A percentile compares a stretch with the other conserved stretches of the same genome.
phyloP scores from a whole-genome alignment of 495 filamentous ascomycete species.

The Talaromyces adpressus region DNA sequence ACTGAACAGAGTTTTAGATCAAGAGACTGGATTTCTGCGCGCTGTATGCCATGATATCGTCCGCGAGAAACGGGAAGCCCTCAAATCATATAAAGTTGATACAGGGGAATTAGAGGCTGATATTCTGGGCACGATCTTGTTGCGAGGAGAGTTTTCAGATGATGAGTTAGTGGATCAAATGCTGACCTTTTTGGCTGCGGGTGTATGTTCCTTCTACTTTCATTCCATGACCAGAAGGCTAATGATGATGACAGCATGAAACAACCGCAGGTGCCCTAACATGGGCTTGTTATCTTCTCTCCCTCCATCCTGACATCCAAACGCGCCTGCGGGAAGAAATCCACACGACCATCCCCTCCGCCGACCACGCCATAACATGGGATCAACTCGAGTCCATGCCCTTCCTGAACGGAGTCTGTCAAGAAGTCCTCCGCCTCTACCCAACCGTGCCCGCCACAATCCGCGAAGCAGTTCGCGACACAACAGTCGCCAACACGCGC shows the following conservation, averaged over 20 bases:
- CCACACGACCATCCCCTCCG: conserved; percentile 30
- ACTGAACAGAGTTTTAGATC: conserved; percentile 54
- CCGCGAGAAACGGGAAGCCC: conserved; percentile 46
- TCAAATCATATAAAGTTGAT: conserved; percentile 49
- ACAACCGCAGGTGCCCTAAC: conserved; percentile 48
- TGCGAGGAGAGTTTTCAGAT: conserved; percentile 49
- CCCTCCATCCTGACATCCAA: conserved; percentile 40
- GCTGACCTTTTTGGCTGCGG: conserved; percentile 48
- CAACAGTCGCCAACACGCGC: conserved; percentile 32
- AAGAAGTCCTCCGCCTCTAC: conserved; percentile 42
- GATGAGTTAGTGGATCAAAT: conserved; percentile 47
- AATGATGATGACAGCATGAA: conserved; percentile 31
- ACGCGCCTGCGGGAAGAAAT: conserved; percentile 40
- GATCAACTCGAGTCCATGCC: conserved; percentile 42
- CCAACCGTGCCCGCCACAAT: conserved; percentile 45
- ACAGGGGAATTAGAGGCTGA: conserved; percentile 55
- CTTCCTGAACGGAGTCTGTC: conserved; percentile 45
- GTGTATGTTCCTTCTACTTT: conserved; percentile 17
- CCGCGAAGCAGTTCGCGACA: conserved; percentile 40
- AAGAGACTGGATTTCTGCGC: conserved; percentile 53
- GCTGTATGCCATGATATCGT: conserved; percentile 60
- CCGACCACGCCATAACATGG: conserved; percentile 19
- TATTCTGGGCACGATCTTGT: conserved; percentile 53
- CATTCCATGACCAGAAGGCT: not conserved
- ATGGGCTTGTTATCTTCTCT: conserved; percentile 45